These are phyloP conservation scores for Galeopsis tetrahit DNA, from an alignment of 257 asterid genomes.

Conservation along the genomic window DNA sequence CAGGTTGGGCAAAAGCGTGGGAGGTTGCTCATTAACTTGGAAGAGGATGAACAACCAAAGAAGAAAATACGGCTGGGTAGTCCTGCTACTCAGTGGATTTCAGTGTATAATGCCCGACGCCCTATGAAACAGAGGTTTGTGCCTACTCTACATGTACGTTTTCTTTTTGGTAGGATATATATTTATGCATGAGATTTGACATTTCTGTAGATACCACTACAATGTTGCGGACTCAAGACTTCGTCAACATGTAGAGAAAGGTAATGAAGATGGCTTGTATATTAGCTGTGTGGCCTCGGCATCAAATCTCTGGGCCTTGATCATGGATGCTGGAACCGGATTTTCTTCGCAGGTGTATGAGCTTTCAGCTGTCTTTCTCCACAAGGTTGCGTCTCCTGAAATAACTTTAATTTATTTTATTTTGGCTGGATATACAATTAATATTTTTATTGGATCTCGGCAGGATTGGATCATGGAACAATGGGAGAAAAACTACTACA, in stretches of 20 bases:
- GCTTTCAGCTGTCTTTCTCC: conserved; percentile 88
- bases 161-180: no score
- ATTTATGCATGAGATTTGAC: no score
- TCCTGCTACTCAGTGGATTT: conserved; percentile 97
- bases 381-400: conserved; percentile 55
- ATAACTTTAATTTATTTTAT: no score
- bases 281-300: conserved; percentile 96
- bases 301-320: conserved; percentile 93
- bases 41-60: conserved; percentile 98
- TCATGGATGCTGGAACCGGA: conserved; percentile 98
- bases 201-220: conserved; percentile 67
- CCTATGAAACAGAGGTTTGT: conserved; percentile 94
- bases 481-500: conserved; percentile 96
- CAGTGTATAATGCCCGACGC: conserved; percentile 90
- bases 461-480: conserved; percentile 99
- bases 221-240: conserved; percentile 86
- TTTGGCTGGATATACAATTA: no score
- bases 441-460: no score
- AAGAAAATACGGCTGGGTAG: conserved; percentile 92
- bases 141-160: not conserved
- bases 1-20: conserved; percentile 97
- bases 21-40: conserved; percentile 83
- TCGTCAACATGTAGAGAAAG: conserved; percentile 85
- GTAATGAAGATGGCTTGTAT: conserved; percentile 90
- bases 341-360: conserved; percentile 88